Base-by-base conservation (phyloP, 345 rosid genomes). In the Salix koriyanagi region DNA sequence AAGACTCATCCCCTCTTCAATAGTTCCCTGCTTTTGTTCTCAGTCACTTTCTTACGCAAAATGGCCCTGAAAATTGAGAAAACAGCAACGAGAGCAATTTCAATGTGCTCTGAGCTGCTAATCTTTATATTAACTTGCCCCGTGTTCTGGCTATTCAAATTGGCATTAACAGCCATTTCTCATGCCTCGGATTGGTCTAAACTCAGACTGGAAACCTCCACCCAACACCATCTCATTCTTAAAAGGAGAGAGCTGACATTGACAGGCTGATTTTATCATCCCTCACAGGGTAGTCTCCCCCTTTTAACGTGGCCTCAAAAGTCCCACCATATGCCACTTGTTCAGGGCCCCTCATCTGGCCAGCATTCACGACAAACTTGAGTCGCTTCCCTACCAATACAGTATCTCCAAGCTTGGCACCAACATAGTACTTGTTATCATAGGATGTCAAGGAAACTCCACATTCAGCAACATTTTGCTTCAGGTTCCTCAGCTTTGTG, bases 221-320 rank as follows among this genome's bases (percentile, higher is more conserved):
- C 90, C 79, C 73, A 96, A 76, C 68, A 91, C 94, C 48, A 83
- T 83, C 85, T 96, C 99, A 76, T 83, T 79, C 9, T 92, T 89
- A 72, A 75, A 75, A 88, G 69, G 98, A 89, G 16, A 93, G 85
- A 61, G 89, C 91, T 5, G 94, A 81, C 87, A 90, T 80, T 25
- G 89, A 80, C 71, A 96, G 68, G 70, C 89, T 85, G 42, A 86
- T 78, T 37, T 75, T 85, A 34, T 91, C 96, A 56, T 84, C 87
- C 85, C 86, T 90, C 78, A 88, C 85, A 3, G 96, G 99, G 86
- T 88, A 92, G 79, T 93, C 94, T 68, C 84, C 84, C 82, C 98
- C 99, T 87, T 91, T 86, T 39, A 93, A 46, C 16, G 82, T 85
- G 30, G 91, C 98, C 81, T 90, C 97, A 28, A 92, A 28, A 77